These are phyloP conservation scores for Spizellomyces sp. DNA, from an alignment of 192 early-diverging fungal species.

Conservation along the genomic window DNA sequence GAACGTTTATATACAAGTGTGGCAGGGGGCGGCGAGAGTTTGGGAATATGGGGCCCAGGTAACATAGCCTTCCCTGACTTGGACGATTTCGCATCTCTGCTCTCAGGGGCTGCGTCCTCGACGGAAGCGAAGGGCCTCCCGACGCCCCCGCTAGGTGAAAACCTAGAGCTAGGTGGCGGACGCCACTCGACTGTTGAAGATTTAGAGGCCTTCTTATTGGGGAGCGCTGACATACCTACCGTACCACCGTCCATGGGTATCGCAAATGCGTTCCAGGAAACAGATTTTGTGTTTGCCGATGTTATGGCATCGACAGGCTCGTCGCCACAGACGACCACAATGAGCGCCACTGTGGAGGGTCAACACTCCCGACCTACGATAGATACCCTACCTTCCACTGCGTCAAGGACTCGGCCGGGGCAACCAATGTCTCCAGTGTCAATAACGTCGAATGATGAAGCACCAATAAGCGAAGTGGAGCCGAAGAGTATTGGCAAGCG, in stretches of 20 bases:
- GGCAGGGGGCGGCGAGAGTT: no score
- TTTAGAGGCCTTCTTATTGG: not conserved
- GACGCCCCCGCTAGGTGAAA: no score
- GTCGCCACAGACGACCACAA: not conserved
- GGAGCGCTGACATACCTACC: not conserved
- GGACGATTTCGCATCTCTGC: constrained; percentile 19
- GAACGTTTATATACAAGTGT: no score
- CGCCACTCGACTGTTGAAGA: not conserved
- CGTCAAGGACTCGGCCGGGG: not conserved
- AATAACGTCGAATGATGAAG: constrained; percentile 14
- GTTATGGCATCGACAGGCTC: not conserved
- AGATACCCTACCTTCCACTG: not conserved
- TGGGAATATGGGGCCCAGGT: constrained; percentile 2
- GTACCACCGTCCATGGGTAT: not conserved
- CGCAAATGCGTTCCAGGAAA: not conserved
- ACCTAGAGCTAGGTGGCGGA: not conserved
- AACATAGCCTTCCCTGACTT: constrained; percentile 22
- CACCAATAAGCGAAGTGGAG: not conserved
- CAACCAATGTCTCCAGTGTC: constrained; percentile 21
- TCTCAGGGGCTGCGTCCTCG: not conserved
- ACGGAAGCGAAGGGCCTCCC: not conserved
- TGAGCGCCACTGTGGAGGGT: not conserved
- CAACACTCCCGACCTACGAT: not conserved
- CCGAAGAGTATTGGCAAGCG: not conserved
- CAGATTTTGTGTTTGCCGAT: constrained; percentile 29